Evolutionary conservation across 768 basidiomycete species (phyloP), one percentile per base, ranked within the genome.

Genomic region (Lactarius sanguifluus): DNA sequence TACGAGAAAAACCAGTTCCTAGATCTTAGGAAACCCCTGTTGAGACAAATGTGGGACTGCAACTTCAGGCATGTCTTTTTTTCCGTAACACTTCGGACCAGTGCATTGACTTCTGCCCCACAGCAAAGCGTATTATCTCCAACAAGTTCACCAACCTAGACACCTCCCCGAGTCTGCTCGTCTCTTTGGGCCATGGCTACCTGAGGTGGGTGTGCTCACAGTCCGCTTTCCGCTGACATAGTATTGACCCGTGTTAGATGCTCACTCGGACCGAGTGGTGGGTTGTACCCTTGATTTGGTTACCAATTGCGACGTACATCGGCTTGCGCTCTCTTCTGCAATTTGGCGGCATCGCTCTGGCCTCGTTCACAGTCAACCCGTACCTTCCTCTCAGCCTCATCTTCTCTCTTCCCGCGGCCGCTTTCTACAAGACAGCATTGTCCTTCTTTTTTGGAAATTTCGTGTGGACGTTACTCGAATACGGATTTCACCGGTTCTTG

Each of bases 81-180:
- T 23, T 65, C 2, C 18, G 8, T n/a, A 41, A 10, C 32, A 8
- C 28, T 5, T 61, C 25, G 23, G 52, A 3, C 20, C 36, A 1
- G 40, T 34, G 30, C 58, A 25, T 50, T 65, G 50, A 68, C 65
- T 15, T 69, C 28, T 20, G 13, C 32, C 34, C 43, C 32, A 34
- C 65, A 92, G 92, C 74, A 99, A 99, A 81, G 86, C 90, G 4
- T 98, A 95, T 76, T 99, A 99, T 75, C 81, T 99, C 59, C 85
- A 93, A 72, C 97, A 99, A 76, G 92, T 99, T 0, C 97, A 99
- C 76, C 95, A 98, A 75, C 96, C 97, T 1, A 85, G 97, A 52
- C 96, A 96, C 76, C 77, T 96, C 61, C 77, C 85, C 8, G 82
- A 92, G 60, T 88, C 91, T 20, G 95, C 96, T 2, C 87, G 93